Evolutionary conservation across 805 yeast genomes (phyloP).

Genomic region (Huiozyma naganishii): DNA sequence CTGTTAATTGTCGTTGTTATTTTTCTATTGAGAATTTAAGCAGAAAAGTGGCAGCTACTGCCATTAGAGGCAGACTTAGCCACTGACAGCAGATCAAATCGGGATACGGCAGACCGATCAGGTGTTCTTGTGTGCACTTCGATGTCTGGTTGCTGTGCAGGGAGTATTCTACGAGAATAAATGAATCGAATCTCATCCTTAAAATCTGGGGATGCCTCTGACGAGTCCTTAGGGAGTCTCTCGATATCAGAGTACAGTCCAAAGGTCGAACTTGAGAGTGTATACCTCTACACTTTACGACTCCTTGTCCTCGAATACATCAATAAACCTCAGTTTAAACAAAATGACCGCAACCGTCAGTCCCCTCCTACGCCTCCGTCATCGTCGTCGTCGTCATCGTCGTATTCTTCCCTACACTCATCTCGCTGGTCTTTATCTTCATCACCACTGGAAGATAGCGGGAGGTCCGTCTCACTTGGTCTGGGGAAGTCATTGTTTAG

Average conservation of each 20-base stretch:
- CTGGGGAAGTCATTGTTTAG: too few species aligned
- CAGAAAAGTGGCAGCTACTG: too few species aligned
- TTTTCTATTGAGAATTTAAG: too few species aligned
- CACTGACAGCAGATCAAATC: too few species aligned
- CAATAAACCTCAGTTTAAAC: constrained; percentile 51
- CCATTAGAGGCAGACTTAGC: too few species aligned
- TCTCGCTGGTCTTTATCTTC: not conserved
- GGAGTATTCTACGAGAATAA: too few species aligned
- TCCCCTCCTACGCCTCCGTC: not conserved
- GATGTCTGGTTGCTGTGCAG: too few species aligned
- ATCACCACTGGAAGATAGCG: constrained; percentile 16
- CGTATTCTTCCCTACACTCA: not conserved
- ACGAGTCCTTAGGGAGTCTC: not conserved
- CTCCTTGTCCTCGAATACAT: constrained; percentile 48
- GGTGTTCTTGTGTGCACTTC: too few species aligned
- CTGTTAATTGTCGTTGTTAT: too few species aligned
- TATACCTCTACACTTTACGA: constrained; percentile 46
- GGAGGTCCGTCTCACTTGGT: too few species aligned
- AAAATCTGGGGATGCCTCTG: not conserved
- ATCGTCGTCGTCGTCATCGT: too few species aligned
- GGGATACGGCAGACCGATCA: too few species aligned
- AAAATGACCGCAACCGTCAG: not conserved
- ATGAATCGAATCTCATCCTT: not conserved
- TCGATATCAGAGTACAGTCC: not conserved
- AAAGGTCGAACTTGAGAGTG: constrained; percentile 9